Evolutionary conservation across 2,329 filamentous ascomycete genomes (phyloP).

Genomic region (Microdochium bolleyi): DNA sequence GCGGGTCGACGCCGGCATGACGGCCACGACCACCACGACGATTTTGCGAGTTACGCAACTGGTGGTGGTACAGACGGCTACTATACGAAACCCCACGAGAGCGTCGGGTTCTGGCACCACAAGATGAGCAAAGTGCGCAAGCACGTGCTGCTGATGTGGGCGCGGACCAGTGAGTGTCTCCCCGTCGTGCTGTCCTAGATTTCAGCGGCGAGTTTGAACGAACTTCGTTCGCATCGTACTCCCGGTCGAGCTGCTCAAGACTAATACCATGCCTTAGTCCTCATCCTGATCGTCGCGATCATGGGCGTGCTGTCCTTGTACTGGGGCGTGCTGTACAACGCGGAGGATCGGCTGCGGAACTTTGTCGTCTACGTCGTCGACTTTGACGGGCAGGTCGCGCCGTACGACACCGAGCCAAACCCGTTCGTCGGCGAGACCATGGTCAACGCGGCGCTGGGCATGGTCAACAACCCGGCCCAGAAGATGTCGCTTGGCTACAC

Average conservation of each 20-base stretch:
- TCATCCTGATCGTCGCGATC: conserved; percentile 47
- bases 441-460: conserved; percentile 32
- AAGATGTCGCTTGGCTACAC: conserved; percentile 38
- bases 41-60: conserved; percentile 5
- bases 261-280: conserved; percentile 18
- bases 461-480: conserved; percentile 23
- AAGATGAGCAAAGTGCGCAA: conserved; percentile 10
- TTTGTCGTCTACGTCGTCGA: conserved; percentile 53
- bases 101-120: conserved; percentile 15
- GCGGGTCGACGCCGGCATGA: not conserved
- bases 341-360: conserved; percentile 36
- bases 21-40: conserved; percentile 4
- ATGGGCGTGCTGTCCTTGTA: conserved; percentile 49
- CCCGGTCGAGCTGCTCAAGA: not conserved
- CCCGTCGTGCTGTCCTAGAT: not conserved
- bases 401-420: conserved; percentile 34
- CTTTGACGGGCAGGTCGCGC: conserved; percentile 48
- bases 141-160: conserved; percentile 11
- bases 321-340: conserved; percentile 49
- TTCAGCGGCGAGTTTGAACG: too few relatives aligned
- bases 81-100: conserved; percentile 9
- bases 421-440: conserved; percentile 51
- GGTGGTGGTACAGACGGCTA: conserved; percentile 1
- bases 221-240: not conserved
- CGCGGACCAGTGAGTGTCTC: conserved; percentile 10